Percentiles rank a stretch among this genome's conserved stretches.
These are phyloP conservation scores for Blastomyces parvus DNA, from an alignment of 2,329 filamentous ascomycete genomes.

Conservation along the genomic window DNA sequence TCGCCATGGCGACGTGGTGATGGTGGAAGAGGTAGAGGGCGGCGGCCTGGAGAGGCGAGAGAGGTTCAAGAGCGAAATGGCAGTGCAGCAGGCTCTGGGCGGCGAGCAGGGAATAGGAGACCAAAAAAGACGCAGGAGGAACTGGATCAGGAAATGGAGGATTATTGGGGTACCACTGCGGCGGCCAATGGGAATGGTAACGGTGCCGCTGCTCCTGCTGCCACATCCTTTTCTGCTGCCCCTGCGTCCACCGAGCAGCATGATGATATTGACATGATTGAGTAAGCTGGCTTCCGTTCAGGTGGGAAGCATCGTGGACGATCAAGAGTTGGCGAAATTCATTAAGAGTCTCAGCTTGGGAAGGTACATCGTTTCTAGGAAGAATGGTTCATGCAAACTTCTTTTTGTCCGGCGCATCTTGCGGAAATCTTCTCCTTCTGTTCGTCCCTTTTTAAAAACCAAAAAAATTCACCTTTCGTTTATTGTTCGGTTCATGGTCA, in stretches of 20 bases:
- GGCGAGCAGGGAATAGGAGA: slow-evolving; percentile 44
- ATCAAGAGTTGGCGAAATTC: background rate
- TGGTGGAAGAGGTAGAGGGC: slow-evolving; percentile 44
- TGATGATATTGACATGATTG: slow-evolving; percentile 20
- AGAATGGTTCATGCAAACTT: background rate
- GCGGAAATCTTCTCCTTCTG: background rate
- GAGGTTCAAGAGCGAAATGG: slow-evolving; percentile 29
- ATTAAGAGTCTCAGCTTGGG: background rate
- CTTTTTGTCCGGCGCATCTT: background rate
- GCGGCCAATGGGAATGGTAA: slow-evolving; percentile 13
- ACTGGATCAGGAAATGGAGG: slow-evolving; percentile 91
- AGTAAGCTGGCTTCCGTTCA: slow-evolving; percentile 2
- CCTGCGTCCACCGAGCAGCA: slow-evolving; percentile 7
- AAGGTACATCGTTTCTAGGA: background rate
- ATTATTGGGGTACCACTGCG: slow-evolving; percentile 61
- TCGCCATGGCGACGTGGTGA: slow-evolving; percentile 34
- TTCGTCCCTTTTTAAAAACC: background rate
- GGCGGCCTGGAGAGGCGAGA: slow-evolving; percentile 38
- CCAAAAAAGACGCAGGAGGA: slow-evolving; percentile 83
- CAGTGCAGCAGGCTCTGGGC: slow-evolving; percentile 21
- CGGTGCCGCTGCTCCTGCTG: slow-evolving; percentile 1
- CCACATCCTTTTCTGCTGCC: slow-evolving; percentile 7
- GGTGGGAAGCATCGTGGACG: background rate
- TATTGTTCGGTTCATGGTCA: background rate
- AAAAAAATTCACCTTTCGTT: background rate